phyloP scores from a whole-genome alignment of 2,329 filamentous ascomycete genomes.

The Fusarium pilosicola region DNA sequence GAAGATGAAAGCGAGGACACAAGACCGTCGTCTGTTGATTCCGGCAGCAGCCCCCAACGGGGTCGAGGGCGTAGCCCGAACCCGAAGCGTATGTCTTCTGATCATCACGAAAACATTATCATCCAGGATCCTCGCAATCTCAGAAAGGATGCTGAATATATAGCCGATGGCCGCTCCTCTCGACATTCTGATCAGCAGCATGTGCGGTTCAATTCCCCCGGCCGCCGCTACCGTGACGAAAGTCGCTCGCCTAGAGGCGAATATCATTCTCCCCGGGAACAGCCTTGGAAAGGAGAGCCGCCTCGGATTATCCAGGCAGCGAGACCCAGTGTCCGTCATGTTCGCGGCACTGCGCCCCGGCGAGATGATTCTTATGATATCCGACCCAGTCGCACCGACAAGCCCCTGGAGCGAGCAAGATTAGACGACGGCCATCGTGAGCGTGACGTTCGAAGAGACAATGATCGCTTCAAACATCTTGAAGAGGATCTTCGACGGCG shows the following conservation, averaged over 20 bases:
- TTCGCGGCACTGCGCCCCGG: slow-evolving; percentile 26
- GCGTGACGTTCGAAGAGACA: slow-evolving; percentile 16
- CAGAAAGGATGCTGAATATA: not conserved
- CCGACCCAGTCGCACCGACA: slow-evolving; percentile 7
- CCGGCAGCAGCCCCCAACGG: slow-evolving; percentile 2
- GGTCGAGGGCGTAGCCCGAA: slow-evolving; percentile 18
- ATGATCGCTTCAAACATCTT: slow-evolving; percentile 25
- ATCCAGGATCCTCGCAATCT: slow-evolving; percentile 3
- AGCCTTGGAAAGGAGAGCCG: slow-evolving; percentile 9
- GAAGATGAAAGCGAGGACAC: slow-evolving; percentile 28
- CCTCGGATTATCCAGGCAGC: slow-evolving; percentile 35
- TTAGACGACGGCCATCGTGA: slow-evolving; percentile 16
- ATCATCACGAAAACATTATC: slow-evolving; percentile 7
- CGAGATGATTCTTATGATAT: slow-evolving; percentile 24
- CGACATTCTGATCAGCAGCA: slow-evolving; percentile 5
- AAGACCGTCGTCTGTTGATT: slow-evolving; percentile 27
- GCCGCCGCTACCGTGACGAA: not conserved
- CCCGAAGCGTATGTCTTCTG: slow-evolving; percentile 1
- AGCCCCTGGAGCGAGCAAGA: slow-evolving; percentile 29
- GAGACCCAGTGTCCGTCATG: slow-evolving; percentile 22
- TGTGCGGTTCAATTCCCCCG: slow-evolving; percentile 16
- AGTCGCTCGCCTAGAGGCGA: slow-evolving; percentile 19
- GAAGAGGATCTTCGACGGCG: slow-evolving; percentile 24
- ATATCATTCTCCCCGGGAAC: slow-evolving; percentile 9
- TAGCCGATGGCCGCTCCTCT: not conserved